Evolutionary conservation across 768 basidiomycete species (phyloP).

Genomic region (Agaricus sinodeliciosus): DNA sequence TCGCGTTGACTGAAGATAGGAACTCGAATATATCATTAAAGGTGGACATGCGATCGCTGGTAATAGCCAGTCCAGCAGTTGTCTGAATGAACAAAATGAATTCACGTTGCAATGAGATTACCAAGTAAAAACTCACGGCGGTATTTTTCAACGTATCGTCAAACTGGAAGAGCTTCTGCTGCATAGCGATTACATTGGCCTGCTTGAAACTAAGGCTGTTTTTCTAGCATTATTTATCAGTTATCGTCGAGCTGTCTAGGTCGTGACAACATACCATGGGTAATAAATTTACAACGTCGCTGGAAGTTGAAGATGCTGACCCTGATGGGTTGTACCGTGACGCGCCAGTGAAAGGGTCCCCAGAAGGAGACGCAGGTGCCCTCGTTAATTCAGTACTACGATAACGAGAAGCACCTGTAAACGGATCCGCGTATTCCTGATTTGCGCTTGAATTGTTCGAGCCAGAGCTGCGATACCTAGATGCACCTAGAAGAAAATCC

Average conservation of each 20-base stretch:
- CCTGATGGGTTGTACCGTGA: constrained; percentile 47
- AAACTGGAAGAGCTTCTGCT: constrained; percentile 70
- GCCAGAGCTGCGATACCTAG: constrained; percentile 48
- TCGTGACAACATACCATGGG: constrained; percentile 37
- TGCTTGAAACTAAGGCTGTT: constrained; percentile 77
- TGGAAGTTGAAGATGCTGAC: constrained; percentile 19
- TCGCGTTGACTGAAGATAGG: constrained; percentile 42
- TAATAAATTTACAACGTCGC: constrained; percentile 32
- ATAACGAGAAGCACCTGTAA: constrained; percentile 67
- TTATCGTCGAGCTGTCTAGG: background rate
- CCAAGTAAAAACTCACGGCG: constrained; percentile 42
- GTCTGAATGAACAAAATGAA: constrained; percentile 35
- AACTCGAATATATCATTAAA: constrained; percentile 61
- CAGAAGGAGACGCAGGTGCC: constrained; percentile 24
- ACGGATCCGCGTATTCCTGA: constrained; percentile 54
- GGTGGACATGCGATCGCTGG: constrained; percentile 49
- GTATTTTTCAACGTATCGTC: constrained; percentile 61
- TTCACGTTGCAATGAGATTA: background rate
- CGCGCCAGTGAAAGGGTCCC: constrained; percentile 66
- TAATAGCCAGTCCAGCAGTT: constrained; percentile 64
- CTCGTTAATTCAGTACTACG: constrained; percentile 31
- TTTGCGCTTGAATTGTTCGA: constrained; percentile 23
- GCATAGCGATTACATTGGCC: constrained; percentile 73
- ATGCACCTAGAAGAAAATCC: constrained; percentile 37
- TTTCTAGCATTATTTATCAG: constrained; percentile 31